Evolutionary conservation across 129 eudicot species (phyloP), one percentile per base, ranked within the genome.

Genomic region (Logfia minima): DNA sequence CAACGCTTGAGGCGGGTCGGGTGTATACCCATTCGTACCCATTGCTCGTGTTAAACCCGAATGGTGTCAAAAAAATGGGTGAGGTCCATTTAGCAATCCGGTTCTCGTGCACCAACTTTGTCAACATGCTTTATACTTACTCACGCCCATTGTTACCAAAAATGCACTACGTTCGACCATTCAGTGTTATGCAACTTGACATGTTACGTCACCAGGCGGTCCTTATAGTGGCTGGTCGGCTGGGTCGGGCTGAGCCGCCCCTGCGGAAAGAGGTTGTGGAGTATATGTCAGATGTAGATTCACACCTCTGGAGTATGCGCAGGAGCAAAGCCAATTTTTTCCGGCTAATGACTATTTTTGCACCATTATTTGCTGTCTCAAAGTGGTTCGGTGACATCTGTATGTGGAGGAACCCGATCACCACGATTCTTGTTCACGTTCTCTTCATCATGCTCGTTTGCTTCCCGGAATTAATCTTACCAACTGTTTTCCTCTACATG

Each of bases 1-100:
- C 98, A 1, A 93, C 98, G 13, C 97, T 93, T 0, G 97, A 93
- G 76, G 90, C 98, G 2, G 96, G 97, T 56, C 84, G 97, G 45
- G 89, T 93, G 22, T 93, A 93, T 78, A 93, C 98, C 5, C 98
- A 93, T 81, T 93, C 98, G 22, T 93, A 93, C 68, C 98, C 98
- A 0, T 78, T 93, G 66, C 91, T 93, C 6, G 93, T 90, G 45
- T 88, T 93, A 71, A 96, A 90, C 74, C 93, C 98, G 26, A 86
- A 87, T 9, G 98, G 98, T 4, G 97, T 93, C 18, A 93, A 90
- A 80, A 90, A 93, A 81, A 93, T 93, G 98, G 98, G 98, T 1
- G 98, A 93, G 83, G 75, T 93, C 71, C 98, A 93, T 82, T 78
- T 93, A 76, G 98, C 97, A 8, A 81, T 93, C 65, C 82, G 98